Base-by-base conservation (phyloP, 768 basidiomycete species). In the Hericium rajendrae region DNA sequence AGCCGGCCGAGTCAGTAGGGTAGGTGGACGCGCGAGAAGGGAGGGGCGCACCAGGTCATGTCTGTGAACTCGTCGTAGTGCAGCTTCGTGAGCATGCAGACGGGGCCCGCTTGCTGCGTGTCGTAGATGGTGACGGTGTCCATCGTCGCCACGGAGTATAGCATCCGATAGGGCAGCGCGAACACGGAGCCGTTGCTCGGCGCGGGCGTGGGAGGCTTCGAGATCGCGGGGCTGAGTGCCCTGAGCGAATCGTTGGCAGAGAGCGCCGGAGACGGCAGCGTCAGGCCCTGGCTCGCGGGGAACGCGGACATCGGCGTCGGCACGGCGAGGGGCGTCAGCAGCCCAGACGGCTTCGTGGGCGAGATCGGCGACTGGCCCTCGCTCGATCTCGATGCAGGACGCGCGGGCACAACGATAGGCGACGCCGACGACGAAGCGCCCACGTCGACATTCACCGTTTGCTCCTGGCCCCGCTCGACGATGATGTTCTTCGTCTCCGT, bases 1-100 rank as follows among this genome's bases (percentile, higher is more conserved):
- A 37, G 26, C 26, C 26, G 26, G 26, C 41, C 37, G 32, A 1
- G 32, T 32, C 32, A 32, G 32, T 32, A 32, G 32, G 32, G 32
- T 6, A 6, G 32, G 32, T 1, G 5, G 32, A 57, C 53, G n/a
- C 26, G 48, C 55, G 24, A 53, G 55, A 20, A 37, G 32, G 32
- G 9, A 32, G 32, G 9, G 20, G 76, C 90, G 43, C 65, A 97
- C 97, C 97, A 99, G 43, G 87, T 83, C 72, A 97, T 77, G 72
- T 99, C 97, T 6, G 97, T 98, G 68, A 98, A 98, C 65, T 95
- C 92, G 60, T 95, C 93, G 69, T 97, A 98, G 72, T 99, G 97
- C 60, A 98, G 73, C 66, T 94, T 95, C 28, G 88, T 91, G 62
- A 99, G 80, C 64, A 98, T 74, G 65, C 92, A 93, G 53, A 97